Base-by-base conservation (phyloP, 176 grass and related monocot species). In the Eragrostis nindensis region DNA sequence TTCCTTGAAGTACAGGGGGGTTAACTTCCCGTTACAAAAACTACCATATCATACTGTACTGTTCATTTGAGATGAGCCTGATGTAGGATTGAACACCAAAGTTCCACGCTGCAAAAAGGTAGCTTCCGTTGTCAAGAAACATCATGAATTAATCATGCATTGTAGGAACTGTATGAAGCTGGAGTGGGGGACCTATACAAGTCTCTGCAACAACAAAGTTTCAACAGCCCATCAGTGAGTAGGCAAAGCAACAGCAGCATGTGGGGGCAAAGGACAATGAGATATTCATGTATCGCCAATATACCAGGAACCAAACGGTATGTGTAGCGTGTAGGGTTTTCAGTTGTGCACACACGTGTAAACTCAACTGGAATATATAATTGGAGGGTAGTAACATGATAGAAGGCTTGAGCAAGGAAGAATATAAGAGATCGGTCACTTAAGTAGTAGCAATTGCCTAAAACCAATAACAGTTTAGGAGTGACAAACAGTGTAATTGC, bases 161-260 rank as follows among this genome's bases (percentile, higher is more conserved):
- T 43, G 17, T 43, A n/a, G n/a, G 22, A 69, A 57, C 50, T 57
- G 49, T 14, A 56, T 56, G 49, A 15, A 80, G 77, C 65, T 29
- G 50, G 76, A 52, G 19, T 9, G 53, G 73, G 57, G 74, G 60
- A 79, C 77, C 77, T 44, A 30, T 54, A 17, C n/a, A 56, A 56
- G 63, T 67, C 52, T 49, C 76, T 68, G 48, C 62, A 55, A 80
- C 22, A 68, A 55, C 32, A 65, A 78, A 78, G 76, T 79, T 36
- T 79, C 76, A 67, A 79, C 76, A 79, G 46, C 76, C 44, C 45
- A 67, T 52, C 64, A 68, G 47, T 67, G 47, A 55, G 77, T 55
- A 68, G 77, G 77, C 77, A 68, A 67, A 67, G 48, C 77, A 54
- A 36, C 32, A 80, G 77, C 63, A 68, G 54, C 76, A 68, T 55